phyloP scores from a whole-genome alignment of 2,329 filamentous ascomycete genomes.

The Verticillium isaacii region DNA sequence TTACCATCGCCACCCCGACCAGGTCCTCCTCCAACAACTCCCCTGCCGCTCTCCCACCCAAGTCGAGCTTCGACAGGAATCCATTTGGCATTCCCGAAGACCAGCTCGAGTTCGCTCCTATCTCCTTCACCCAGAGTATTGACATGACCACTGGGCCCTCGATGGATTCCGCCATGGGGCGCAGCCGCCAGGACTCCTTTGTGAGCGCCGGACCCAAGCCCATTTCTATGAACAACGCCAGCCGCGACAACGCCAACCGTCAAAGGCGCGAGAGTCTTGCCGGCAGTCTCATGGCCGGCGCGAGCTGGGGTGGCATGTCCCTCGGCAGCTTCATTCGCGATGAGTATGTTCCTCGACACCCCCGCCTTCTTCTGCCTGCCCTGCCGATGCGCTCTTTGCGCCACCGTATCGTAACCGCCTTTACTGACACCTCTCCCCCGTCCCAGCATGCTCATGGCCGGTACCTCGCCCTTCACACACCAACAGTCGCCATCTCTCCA shows the following conservation, averaged over 20 bases:
- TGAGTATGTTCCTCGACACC: conserved; percentile 64
- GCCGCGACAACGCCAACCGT: conserved; percentile 53
- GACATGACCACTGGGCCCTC: conserved; percentile 56
- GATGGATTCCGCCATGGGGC: conserved; percentile 54
- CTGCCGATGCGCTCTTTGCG: not conserved
- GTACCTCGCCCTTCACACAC: conserved; percentile 87
- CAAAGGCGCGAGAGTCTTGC: conserved; percentile 58
- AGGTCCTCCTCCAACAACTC: conserved; percentile 13
- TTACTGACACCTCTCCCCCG: conserved; percentile 14
- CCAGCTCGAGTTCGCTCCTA: conserved; percentile 18
- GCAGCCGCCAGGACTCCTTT: conserved; percentile 60
- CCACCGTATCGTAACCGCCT: not conserved
- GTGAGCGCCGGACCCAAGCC: conserved; percentile 61
- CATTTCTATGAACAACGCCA: conserved; percentile 62
- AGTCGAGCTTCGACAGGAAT: conserved; percentile 17
- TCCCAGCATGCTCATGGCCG: conserved; percentile 84
- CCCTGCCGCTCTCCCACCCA: conserved; percentile 18
- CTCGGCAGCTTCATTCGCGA: conserved; percentile 96
- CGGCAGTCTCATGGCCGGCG: conserved; percentile 68
- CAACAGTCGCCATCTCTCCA: conserved; percentile 87
- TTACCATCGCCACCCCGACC: conserved; percentile 23
- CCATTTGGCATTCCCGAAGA: conserved; percentile 19
- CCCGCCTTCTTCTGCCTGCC: not conserved
- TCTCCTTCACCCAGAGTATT: conserved; percentile 27
- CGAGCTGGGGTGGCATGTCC: conserved; percentile 96